These are phyloP conservation scores for Lichtheimia ramosa DNA, from an alignment of 371 early-diverging fungal genomes.

Conservation along the genomic window DNA sequence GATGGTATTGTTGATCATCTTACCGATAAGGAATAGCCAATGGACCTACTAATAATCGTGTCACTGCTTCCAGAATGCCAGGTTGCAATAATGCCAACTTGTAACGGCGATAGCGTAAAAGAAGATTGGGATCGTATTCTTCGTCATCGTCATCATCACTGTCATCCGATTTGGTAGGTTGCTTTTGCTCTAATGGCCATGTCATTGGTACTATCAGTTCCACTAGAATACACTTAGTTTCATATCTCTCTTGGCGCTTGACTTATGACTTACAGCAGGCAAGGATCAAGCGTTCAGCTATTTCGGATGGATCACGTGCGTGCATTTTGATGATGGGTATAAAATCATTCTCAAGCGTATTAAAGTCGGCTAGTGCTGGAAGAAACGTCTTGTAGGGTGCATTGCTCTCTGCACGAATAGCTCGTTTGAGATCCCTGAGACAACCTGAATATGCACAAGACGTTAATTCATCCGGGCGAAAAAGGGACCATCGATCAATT, in stretches of 20 bases:
- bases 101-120: slow-evolving; percentile 61
- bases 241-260: background rate
- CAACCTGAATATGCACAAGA: slow-evolving; percentile 13
- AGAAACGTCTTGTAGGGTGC: slow-evolving; percentile 61
- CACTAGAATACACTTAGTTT: slow-evolving; percentile 33
- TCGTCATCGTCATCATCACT: slow-evolving; percentile 43
- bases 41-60: slow-evolving; percentile 47
- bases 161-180: slow-evolving; percentile 21
- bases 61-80: slow-evolving; percentile 52
- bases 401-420: slow-evolving; percentile 69
- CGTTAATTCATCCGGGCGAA: too few relatives aligned
- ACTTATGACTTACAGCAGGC: slow-evolving; percentile 50
- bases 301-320: slow-evolving; percentile 39
- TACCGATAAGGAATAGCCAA: slow-evolving; percentile 53
- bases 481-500: slow-evolving; percentile 3
- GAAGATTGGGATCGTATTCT: slow-evolving; percentile 50
- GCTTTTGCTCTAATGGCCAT: slow-evolving; percentile 53
- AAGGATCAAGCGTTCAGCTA: slow-evolving; percentile 51
- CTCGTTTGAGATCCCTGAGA: slow-evolving; percentile 55
- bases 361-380: slow-evolving; percentile 72
- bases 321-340: slow-evolving; percentile 74
- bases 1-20: background rate
- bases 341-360: slow-evolving; percentile 72
- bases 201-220: slow-evolving; percentile 79
- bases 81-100: slow-evolving; percentile 67